Base-by-base conservation (phyloP, 495 filamentous ascomycete genomes). In the Aspergillus sclerotiicarbonarius region DNA sequence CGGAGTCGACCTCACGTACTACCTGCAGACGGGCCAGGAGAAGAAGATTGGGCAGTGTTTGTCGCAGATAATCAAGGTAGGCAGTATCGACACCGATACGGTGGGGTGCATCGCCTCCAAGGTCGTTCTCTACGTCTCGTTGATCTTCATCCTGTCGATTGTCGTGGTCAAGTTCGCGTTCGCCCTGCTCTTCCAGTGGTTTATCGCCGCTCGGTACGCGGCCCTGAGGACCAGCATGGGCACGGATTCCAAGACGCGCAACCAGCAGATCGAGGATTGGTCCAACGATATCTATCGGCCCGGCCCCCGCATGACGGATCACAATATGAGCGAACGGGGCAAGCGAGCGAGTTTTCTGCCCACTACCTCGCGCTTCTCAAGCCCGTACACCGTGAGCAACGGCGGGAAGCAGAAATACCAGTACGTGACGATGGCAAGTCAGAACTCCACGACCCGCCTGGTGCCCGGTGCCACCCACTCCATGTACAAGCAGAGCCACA, bases 221-320 rank as follows among this genome's bases (percentile, higher is more conserved):
- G 89, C 94, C 0, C 73, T 80, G 29, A 92, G 86, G 65, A 90
- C 92, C 3, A 89, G 86, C 10, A 75, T 85, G 66, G 74, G 73
- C 15, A 81, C 87, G 3, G 86, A 92, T 69, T 79, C 82, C 46
- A 90, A 89, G 67, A 87, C 89, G 68, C 84, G 95, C 45, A 87
- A 93, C 54, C 87, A 90, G 58, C 90, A 98, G 69, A 99, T 99
- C 56, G 95, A 99, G 72, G 93, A 97, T 61, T 99, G 95, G 95
- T 88, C 86, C 12, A 92, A 99, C 58, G 95, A 99, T 62, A 98
- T 98, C 64, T 97, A 98, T 65, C 87, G 91, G 29, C 88, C 92
- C 10, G 90, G 90, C 3, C 90, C 90, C 56, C 87, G 90, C 48
- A 76, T 96, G 59, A 76, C 82, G 0, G 92, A 96, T 58, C 74